phyloP scores from a whole-genome alignment of 805 yeast species.

The Zygotorulaspora danielsina region DNA sequence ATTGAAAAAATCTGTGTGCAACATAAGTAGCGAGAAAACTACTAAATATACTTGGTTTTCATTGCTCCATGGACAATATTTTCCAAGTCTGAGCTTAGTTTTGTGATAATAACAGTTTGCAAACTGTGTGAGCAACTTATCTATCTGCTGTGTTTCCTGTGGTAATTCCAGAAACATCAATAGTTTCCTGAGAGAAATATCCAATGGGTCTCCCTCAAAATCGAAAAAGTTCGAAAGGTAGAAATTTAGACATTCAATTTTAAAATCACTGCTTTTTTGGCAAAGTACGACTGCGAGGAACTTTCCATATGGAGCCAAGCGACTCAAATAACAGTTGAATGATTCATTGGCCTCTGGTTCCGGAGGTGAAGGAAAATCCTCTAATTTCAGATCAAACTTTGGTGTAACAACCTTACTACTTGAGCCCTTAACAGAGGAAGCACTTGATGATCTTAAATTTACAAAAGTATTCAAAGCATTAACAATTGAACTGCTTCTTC shows the following conservation, averaged over 20 bases:
- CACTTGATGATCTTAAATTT: conserved; percentile 30
- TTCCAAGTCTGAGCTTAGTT: conserved; percentile 20
- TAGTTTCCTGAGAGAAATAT: conserved; percentile 58
- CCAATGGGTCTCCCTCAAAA: conserved; percentile 55
- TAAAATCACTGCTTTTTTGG: conserved; percentile 27
- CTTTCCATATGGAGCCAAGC: conserved; percentile 32
- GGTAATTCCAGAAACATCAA: conserved; percentile 59
- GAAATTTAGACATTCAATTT: conserved; percentile 25
- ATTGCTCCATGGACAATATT: conserved; percentile 31
- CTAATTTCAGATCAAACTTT: conserved; percentile 12
- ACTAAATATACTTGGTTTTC: conserved; percentile 57
- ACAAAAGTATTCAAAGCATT: conserved; percentile 39
- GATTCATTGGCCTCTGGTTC: conserved; percentile 29
- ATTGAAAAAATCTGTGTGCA: conserved; percentile 73
- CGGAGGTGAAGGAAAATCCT: conserved; percentile 31
- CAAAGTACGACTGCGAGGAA: conserved; percentile 34
- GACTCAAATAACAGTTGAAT: conserved; percentile 28
- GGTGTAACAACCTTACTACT: conserved; percentile 7
- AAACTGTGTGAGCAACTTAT: conserved; percentile 57
- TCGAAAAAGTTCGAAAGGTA: conserved; percentile 40
- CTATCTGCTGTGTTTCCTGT: conserved; percentile 72
- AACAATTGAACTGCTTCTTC: conserved; percentile 38
- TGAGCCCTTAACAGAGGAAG: conserved; percentile 15
- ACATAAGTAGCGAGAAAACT: conserved; percentile 60
- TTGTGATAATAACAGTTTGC: conserved; percentile 48